Percentiles rank a stretch among this genome's conserved stretches.
These are phyloP conservation scores for Stagonosporopsis vannaccii DNA, from an alignment of 2,329 filamentous ascomycete species.

Conservation along the genomic window DNA sequence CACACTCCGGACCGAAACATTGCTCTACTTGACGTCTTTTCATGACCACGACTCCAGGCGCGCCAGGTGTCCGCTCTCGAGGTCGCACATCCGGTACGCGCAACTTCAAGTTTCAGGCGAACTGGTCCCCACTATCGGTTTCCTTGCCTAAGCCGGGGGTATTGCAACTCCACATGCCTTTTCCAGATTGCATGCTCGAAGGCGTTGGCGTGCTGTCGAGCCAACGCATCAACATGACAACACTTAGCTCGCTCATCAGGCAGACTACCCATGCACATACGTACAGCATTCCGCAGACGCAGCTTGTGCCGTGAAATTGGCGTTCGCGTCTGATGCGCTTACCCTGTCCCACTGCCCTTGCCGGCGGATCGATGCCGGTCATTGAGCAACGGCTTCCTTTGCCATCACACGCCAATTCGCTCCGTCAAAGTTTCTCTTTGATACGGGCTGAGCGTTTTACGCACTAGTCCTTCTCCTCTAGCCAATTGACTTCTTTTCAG, in stretches of 20 bases:
- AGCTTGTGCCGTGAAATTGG: slow-evolving; percentile 44
- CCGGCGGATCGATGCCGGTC: slow-evolving; percentile 36
- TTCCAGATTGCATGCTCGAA: slow-evolving; percentile 49
- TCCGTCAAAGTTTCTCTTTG: slow-evolving; percentile 38
- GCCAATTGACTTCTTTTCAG: slow-evolving; percentile 41
- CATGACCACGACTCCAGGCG: slow-evolving; percentile 26
- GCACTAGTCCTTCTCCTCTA: slow-evolving; percentile 34
- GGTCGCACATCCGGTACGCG: slow-evolving; percentile 22
- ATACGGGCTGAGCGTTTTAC: slow-evolving; percentile 37
- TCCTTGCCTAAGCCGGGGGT: slow-evolving; percentile 38
- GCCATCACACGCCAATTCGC: slow-evolving; percentile 44
- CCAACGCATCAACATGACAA: slow-evolving; percentile 53
- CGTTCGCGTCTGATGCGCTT: slow-evolving; percentile 50
- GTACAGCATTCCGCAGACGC: slow-evolving; percentile 39
- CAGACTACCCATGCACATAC: slow-evolving; percentile 50
- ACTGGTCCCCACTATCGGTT: slow-evolving; percentile 31
- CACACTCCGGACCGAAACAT: slow-evolving; percentile 36
- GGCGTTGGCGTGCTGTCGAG: slow-evolving; percentile 51
- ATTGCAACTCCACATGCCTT: slow-evolving; percentile 45
- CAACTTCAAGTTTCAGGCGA: slow-evolving; percentile 21
- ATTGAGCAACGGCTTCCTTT: slow-evolving; percentile 36
- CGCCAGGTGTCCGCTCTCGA: slow-evolving; percentile 25
- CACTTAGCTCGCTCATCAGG: slow-evolving; percentile 50
- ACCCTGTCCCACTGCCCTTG: slow-evolving; percentile 48
- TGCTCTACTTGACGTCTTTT: slow-evolving; percentile 36